phyloP scores from a whole-genome alignment of 306 rosid species.

The Cercis canadensis region DNA sequence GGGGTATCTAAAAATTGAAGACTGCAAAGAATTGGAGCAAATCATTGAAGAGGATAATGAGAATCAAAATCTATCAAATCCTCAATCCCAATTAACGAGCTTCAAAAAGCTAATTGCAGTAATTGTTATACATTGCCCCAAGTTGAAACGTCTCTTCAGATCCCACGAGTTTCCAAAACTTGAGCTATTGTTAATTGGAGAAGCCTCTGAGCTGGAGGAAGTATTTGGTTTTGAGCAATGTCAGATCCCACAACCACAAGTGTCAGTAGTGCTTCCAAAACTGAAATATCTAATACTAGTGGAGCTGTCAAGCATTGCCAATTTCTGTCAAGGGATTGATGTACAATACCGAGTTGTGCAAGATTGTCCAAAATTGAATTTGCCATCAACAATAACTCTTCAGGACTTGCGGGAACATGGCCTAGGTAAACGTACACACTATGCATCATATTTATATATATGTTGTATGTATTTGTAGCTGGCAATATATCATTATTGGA shows the following conservation, averaged over 20 bases:
- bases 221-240: neutral
- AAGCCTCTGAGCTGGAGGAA: constrained; percentile 5
- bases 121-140: neutral
- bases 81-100: neutral
- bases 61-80: neutral
- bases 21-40: constrained; percentile 28
- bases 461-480: too few species aligned
- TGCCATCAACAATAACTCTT: constrained; percentile 1
- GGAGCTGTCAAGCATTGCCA: neutral
- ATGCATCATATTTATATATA: too few species aligned
- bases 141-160: constrained; percentile 11
- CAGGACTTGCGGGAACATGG: neutral
- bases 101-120: neutral
- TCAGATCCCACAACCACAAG: neutral
- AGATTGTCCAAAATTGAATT: constrained; percentile 26
- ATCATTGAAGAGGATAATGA: constrained; percentile 21
- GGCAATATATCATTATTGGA: too few species aligned
- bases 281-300: constrained; percentile 1
- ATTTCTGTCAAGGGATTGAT: constrained; percentile 15
- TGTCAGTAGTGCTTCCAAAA: constrained; percentile 17
- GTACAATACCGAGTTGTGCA: neutral
- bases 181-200: neutral
- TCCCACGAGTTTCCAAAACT: constrained; percentile 9
- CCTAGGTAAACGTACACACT: too few species aligned
- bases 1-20: neutral